Evolutionary conservation across 805 yeast genomes (phyloP).

Genomic region (Wickerhamomyces bisporus): DNA sequence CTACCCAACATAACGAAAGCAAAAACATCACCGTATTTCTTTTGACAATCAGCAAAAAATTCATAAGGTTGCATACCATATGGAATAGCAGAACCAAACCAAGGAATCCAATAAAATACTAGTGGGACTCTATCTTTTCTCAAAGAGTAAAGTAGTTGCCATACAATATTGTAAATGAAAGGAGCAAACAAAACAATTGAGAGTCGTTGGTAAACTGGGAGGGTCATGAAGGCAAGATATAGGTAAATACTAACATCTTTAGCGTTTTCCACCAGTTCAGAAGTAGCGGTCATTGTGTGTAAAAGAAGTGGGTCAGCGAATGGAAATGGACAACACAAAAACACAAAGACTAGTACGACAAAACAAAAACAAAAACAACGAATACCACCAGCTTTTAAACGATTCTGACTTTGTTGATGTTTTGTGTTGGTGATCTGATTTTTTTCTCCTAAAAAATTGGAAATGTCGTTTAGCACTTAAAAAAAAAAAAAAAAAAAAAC

Average conservation of each 20-base stretch:
- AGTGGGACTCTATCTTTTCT: conserved; percentile 83
- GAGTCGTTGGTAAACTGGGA: conserved; percentile 32
- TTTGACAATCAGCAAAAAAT: conserved; percentile 74
- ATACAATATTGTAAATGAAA: conserved; percentile 55
- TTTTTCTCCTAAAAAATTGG: neutral
- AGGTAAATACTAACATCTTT: conserved; percentile 11
- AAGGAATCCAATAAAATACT: conserved; percentile 89
- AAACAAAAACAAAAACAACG: neutral
- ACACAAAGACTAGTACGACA: neutral
- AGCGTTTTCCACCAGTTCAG: conserved; percentile 10
- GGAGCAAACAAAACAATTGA: conserved; percentile 39
- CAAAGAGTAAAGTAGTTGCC: conserved; percentile 66
- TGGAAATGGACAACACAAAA: neutral
- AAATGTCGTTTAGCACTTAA: neutral
- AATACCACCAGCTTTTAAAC: too few species aligned
- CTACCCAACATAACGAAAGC: conserved; percentile 86
- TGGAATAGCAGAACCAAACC: conserved; percentile 86
- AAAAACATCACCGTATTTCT: conserved; percentile 88
- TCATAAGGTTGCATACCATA: conserved; percentile 94
- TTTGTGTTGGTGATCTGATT: neutral
- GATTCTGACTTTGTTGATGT: too few species aligned
- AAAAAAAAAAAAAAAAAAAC: neutral
- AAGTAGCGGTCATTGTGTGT: conserved; percentile 21
- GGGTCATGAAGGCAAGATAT: conserved; percentile 23
- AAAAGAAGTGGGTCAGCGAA: too few species aligned